Evolutionary conservation across 2,329 filamentous ascomycete genomes (phyloP).

Genomic region (Aspergillus sergii): DNA sequence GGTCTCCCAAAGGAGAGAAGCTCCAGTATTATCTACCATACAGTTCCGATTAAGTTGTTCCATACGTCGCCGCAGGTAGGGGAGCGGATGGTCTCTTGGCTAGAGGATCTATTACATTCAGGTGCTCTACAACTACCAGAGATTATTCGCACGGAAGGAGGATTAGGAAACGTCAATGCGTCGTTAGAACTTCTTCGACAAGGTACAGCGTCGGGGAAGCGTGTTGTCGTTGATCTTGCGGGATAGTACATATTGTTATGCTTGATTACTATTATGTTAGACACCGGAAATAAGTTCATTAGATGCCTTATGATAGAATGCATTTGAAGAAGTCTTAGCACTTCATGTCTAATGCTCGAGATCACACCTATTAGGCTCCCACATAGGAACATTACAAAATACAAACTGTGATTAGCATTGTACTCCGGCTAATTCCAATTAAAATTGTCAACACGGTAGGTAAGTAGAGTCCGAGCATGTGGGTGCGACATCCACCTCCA

Average conservation of each 20-base stretch:
- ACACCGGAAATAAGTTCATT: not conserved
- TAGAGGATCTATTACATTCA: conserved; percentile 64
- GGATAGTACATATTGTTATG: not conserved
- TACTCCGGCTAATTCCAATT: fast-evolving
- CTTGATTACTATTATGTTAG: not conserved
- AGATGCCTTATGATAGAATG: not conserved
- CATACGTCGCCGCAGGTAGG: conserved; percentile 69
- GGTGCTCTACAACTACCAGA: conserved; percentile 62
- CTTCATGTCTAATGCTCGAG: not conserved
- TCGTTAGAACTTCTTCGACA: conserved; percentile 67
- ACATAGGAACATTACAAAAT: no score
- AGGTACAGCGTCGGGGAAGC: conserved; percentile 68
- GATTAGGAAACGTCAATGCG: conserved; percentile 67
- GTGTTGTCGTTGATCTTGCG: conserved; percentile 61
- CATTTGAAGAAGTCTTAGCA: not conserved
- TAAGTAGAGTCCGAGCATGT: not conserved
- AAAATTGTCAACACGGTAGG: not conserved
- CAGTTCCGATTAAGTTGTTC: conserved; percentile 75
- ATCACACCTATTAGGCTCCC: no score
- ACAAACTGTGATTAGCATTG: fast-evolving
- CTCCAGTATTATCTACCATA: conserved; percentile 58
- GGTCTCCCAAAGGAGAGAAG: conserved; percentile 64
- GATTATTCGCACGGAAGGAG: conserved; percentile 65
- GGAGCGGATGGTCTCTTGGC: conserved; percentile 64
- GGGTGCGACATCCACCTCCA: not conserved